phyloP scores from a whole-genome alignment of 1,139 yeast species.

The Yamadazyma pseudoaaseri region DNA sequence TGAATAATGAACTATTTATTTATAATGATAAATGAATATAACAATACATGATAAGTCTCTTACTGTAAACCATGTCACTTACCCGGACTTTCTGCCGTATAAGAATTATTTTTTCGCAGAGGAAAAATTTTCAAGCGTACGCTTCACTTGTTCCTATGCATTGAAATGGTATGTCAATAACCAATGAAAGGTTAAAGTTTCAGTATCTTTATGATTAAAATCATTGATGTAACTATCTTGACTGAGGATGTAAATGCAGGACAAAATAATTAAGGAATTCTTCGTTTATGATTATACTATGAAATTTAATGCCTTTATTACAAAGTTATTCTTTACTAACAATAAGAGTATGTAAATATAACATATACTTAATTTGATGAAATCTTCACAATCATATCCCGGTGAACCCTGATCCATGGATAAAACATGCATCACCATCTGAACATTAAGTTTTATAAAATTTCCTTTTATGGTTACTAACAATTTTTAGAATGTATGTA shows the following conservation, averaged over 20 bases:
- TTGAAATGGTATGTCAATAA: constrained; percentile 7
- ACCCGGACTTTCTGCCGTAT: neutral
- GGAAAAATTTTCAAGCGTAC: neutral
- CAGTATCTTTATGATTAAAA: constrained; percentile 13
- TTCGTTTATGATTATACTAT: constrained; percentile 53
- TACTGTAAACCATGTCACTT: too few relatives aligned
- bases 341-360: constrained; percentile 11
- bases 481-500: constrained; percentile 9
- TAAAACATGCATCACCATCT: constrained; percentile 93
- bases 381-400: constrained; percentile 44
- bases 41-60: too few relatives aligned
- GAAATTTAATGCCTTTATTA: neutral
- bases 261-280: constrained; percentile 58
- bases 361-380: constrained; percentile 31
- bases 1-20: neutral
- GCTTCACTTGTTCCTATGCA: neutral
- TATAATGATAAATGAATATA: too few relatives aligned
- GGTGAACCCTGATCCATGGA: constrained; percentile 70
- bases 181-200: neutral
- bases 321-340: constrained; percentile 10
- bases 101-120: neutral
- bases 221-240: constrained; percentile 16
- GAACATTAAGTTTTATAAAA: constrained; percentile 29
- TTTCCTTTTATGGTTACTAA: constrained; percentile 9
- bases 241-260: constrained; percentile 72